Conservation (phyloP, 495 filamentous ascomycete species). For the Gamarada debralockiae region DNA sequence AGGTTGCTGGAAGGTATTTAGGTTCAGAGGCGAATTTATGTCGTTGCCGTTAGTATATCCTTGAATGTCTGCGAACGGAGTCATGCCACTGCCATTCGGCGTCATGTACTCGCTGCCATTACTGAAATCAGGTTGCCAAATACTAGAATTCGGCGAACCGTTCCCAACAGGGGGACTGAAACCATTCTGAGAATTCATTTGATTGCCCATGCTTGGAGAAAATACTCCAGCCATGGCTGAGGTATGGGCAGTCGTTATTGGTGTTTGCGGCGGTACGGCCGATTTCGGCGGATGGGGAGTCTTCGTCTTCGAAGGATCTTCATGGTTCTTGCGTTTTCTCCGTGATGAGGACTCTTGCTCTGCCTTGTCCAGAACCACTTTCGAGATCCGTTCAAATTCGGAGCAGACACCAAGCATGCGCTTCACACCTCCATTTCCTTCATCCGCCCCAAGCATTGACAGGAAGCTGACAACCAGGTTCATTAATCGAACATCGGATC, state of each 20-base stretch:
- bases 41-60: constrained; percentile 31
- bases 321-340: constrained; percentile 74
- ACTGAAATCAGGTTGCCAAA: constrained; percentile 16
- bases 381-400: constrained; percentile 93
- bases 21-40: constrained; percentile 17
- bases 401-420: constrained; percentile 91
- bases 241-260: constrained; percentile 1
- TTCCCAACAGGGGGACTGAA: constrained; percentile 14
- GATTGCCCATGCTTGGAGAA: constrained; percentile 15
- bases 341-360: constrained; percentile 75
- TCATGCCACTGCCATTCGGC: constrained; percentile 31
- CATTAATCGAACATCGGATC: constrained; percentile 88
- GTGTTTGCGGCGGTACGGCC: constrained; percentile 15
- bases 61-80: constrained; percentile 44
- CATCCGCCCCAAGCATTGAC: constrained; percentile 63
- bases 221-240: constrained; percentile 17
- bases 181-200: constrained; percentile 16
- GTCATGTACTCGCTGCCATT: constrained; percentile 20
- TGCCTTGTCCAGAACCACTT: constrained; percentile 83
- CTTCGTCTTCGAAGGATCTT: constrained; percentile 24
- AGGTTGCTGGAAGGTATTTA: constrained; percentile 72
- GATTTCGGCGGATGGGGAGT: not conserved
- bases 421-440: constrained; percentile 80
- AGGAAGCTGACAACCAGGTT: constrained; percentile 88
- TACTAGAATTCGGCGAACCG: constrained; percentile 8